phyloP scores from a whole-genome alignment of 2,329 filamentous ascomycete species.

The Tolypocladium tropicale region DNA sequence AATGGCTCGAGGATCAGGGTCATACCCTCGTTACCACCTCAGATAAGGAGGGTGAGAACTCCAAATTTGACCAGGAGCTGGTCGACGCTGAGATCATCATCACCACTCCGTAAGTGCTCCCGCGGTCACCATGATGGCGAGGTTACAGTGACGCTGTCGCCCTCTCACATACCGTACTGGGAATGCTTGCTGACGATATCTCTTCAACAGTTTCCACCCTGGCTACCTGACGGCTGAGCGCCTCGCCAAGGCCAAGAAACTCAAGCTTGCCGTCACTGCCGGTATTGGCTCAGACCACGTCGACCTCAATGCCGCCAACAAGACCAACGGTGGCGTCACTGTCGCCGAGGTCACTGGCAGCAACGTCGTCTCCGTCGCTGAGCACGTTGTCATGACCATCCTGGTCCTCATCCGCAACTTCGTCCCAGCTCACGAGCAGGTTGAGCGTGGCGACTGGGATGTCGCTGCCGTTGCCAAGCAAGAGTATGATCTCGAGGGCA shows the following conservation, averaged over 20 bases:
- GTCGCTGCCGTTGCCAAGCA: constrained; percentile 95
- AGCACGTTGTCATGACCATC: constrained; percentile 99
- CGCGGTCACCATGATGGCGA: background rate
- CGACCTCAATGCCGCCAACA: constrained; percentile 93
- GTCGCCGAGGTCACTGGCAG: constrained; percentile 96
- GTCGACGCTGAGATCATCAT: constrained; percentile 98
- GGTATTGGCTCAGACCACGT: constrained; percentile 98
- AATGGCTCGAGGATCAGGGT: constrained; percentile 95
- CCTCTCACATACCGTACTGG: background rate
- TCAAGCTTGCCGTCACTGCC: constrained; percentile 93
- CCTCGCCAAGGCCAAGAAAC: constrained; percentile 95
- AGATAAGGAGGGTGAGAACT: constrained; percentile 92
- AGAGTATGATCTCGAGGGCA: constrained; percentile 94
- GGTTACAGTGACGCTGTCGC: background rate
- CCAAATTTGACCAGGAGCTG: constrained; percentile 88
- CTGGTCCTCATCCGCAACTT: constrained; percentile 95
- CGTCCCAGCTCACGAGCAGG: constrained; percentile 91
- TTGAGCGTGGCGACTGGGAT: constrained; percentile 83
- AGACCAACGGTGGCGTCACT: constrained; percentile 93
- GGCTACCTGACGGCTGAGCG: constrained; percentile 96
- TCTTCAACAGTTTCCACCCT: constrained; percentile 70
- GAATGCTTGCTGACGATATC: background rate
- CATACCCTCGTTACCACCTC: constrained; percentile 96
- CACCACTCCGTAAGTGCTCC: constrained; percentile 69
- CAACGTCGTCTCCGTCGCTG: constrained; percentile 96